phyloP scores from a whole-genome alignment of 2,329 filamentous ascomycete genomes.

The Drechmeria coniospora region DNA sequence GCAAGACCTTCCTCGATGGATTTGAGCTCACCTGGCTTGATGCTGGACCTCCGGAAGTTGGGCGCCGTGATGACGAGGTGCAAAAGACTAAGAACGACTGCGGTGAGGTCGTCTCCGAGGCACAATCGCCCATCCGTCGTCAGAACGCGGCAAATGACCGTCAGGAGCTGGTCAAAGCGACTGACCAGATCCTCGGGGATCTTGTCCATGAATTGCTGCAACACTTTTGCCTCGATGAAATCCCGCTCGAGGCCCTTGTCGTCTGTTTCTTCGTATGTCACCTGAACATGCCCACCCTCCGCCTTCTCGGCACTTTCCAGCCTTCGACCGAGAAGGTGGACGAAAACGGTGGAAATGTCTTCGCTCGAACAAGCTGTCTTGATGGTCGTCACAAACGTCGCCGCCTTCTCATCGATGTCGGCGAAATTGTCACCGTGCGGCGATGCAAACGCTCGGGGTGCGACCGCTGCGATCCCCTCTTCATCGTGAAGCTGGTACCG shows the following conservation, averaged over 20 bases:
- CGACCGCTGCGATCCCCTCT: slow-evolving; percentile 36
- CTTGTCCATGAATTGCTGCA: slow-evolving; percentile 49
- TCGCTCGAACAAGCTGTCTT: slow-evolving; percentile 33
- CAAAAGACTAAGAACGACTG: slow-evolving; percentile 43
- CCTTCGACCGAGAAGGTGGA: slow-evolving; percentile 43
- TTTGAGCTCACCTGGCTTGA: slow-evolving; percentile 24
- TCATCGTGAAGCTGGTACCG: slow-evolving; percentile 28
- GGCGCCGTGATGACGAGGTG: slow-evolving; percentile 44
- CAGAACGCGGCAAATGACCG: slow-evolving; percentile 47
- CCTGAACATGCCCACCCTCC: slow-evolving; percentile 11
- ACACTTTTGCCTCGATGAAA: slow-evolving; percentile 43
- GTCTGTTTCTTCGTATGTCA: slow-evolving; percentile 15
- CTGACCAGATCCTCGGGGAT: slow-evolving; percentile 48
- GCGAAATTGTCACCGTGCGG: slow-evolving; percentile 18
- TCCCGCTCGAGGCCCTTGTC: slow-evolving; percentile 26
- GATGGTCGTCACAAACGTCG: slow-evolving; percentile 33
- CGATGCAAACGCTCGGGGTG: slow-evolving; percentile 9
- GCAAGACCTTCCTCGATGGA: slow-evolving; percentile 34
- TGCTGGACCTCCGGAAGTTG: slow-evolving; percentile 34
- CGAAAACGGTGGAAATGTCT: slow-evolving; percentile 44
- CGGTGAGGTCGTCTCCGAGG: slow-evolving; percentile 30
- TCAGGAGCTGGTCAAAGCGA: slow-evolving; percentile 48
- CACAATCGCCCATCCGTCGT: slow-evolving; percentile 24
- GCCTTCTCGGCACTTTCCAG: slow-evolving; percentile 20
- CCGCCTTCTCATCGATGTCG: slow-evolving; percentile 31